Evolutionary conservation across 768 basidiomycete genomes (phyloP).

Genomic region (Termitomyces sp.): DNA sequence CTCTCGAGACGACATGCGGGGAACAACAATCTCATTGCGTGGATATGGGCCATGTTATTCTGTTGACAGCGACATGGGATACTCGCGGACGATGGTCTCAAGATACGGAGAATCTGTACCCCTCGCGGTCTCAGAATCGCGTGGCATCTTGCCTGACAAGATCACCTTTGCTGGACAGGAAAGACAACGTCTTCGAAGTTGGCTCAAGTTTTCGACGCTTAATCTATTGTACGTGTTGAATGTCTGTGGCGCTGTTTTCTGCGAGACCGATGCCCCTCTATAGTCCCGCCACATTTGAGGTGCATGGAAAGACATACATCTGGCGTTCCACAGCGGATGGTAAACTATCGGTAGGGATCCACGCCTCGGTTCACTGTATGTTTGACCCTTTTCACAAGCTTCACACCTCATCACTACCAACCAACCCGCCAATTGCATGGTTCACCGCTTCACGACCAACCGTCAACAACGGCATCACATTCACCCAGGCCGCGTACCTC

Average conservation of each 20-base stretch:
- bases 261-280: background rate
- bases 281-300: slow-evolving; percentile 21
- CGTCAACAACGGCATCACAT: slow-evolving; percentile 6
- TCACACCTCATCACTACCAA: background rate
- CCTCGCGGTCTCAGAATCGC: slow-evolving; percentile 13
- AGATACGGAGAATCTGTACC: slow-evolving; percentile 13
- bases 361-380: background rate
- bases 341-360: slow-evolving; percentile 14
- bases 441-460: slow-evolving; percentile 15
- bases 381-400: background rate
- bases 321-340: slow-evolving; percentile 16
- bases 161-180: slow-evolving; percentile 17
- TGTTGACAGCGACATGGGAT: slow-evolving; percentile 12
- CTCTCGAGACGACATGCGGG: slow-evolving; percentile 14
- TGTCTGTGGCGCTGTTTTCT: background rate
- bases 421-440: slow-evolving; percentile 18
- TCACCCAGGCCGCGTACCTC: slow-evolving; percentile 13
- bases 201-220: slow-evolving; percentile 17
- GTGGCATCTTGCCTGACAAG: slow-evolving; percentile 18
- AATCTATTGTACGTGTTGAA: slow-evolving; percentile 16
- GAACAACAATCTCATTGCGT: slow-evolving; percentile 13
- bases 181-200: slow-evolving; percentile 14
- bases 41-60: slow-evolving; percentile 13
- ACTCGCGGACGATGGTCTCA: slow-evolving; percentile 10
- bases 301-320: slow-evolving; percentile 12